A percentile compares a stretch with the other conserved stretches of the same genome.
phyloP scores from a whole-genome alignment of 495 filamentous ascomycete genomes.

The Tricharina praecox region DNA sequence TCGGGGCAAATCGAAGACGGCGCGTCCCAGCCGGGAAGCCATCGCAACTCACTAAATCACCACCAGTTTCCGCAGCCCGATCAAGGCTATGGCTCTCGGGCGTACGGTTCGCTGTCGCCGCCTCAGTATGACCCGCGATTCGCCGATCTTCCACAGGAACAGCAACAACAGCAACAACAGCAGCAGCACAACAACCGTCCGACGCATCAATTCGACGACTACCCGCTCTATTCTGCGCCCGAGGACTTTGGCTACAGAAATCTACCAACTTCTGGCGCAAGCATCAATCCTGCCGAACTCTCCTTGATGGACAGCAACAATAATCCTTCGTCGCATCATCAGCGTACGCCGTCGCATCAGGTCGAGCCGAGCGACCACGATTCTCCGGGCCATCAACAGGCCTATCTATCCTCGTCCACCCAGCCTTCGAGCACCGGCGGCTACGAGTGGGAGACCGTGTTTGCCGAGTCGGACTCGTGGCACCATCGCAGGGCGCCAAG shows the following conservation, averaged over 20 bases:
- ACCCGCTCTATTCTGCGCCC: neutral
- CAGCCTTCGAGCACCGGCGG: conserved; percentile 41
- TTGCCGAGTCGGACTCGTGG: conserved; percentile 40
- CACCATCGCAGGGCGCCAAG: conserved; percentile 69
- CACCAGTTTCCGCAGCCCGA: neutral
- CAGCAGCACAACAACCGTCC: neutral
- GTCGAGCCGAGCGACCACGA: conserved; percentile 38
- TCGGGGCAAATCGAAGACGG: neutral
- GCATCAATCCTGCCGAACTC: conserved; percentile 30
- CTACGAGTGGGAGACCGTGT: conserved; percentile 34
- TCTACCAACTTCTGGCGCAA: conserved; percentile 33
- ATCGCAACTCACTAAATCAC: neutral
- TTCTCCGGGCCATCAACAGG: conserved; percentile 37
- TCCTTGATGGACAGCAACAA: conserved; percentile 35
- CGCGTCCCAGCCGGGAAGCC: neutral
- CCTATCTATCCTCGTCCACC: conserved; percentile 46
- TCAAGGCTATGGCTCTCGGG: neutral
- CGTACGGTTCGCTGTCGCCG: neutral
- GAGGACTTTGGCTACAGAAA: conserved; percentile 43
- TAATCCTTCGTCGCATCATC: conserved; percentile 34
- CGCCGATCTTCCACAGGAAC: neutral
- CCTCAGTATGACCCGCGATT: neutral
- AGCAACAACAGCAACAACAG: neutral
- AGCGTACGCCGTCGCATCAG: conserved; percentile 15
- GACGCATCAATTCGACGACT: conserved; percentile 1